Base-by-base conservation (phyloP, 129 eudicot species). In the Ambrosia trifida region DNA sequence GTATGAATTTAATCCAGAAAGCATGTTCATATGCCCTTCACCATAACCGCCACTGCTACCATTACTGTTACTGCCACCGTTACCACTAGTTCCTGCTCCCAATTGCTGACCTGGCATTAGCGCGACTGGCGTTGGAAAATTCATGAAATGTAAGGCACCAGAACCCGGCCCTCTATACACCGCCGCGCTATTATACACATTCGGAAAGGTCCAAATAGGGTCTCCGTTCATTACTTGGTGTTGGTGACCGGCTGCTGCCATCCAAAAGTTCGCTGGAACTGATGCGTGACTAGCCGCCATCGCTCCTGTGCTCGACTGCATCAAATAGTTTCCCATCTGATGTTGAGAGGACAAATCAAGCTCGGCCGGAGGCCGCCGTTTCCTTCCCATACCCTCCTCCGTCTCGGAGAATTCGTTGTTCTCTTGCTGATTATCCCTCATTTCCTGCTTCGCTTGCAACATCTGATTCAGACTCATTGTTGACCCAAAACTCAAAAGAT, bases 191-290 rank as follows among this genome's bases (percentile, higher is more conserved):
- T 83, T 85, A 78, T 82, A 85, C 56, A 84, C 87, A 4, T 84
- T 80, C 2, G 95, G 98, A 75, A 89, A 79, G 4, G 95, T 87
- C 98, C 98, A 94, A 12, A 94, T 62, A 0, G 98, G 96, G 50
- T 89, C 96, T 1, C 95, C 96, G 43, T 86, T 81, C 85, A 86
- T 81, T 0, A 82, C 88, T 49, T 83, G 73, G 33, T 83, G 88
- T 45, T 76, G 80, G 24, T 82, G 77, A 72, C 85, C 87, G 24
- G 98, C 84, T n/a, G 89, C 77, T n/a, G 89, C 77, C 98, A 94
- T 94, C 98, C 98, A 94, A 75, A 89, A 89, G 70, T 94, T 94
- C 3, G 98, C 95, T 69, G 98, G 95, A 33, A 85, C 68, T 19
- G 92, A 82, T 45, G 84, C 74, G 14, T 88, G 89, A n/a, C 79